A percentile compares a stretch with the other conserved stretches of the same genome.
These are phyloP conservation scores for Houttuynia cordata DNA, from an alignment of 164 flowering plant genomes.

Conservation along the genomic window DNA sequence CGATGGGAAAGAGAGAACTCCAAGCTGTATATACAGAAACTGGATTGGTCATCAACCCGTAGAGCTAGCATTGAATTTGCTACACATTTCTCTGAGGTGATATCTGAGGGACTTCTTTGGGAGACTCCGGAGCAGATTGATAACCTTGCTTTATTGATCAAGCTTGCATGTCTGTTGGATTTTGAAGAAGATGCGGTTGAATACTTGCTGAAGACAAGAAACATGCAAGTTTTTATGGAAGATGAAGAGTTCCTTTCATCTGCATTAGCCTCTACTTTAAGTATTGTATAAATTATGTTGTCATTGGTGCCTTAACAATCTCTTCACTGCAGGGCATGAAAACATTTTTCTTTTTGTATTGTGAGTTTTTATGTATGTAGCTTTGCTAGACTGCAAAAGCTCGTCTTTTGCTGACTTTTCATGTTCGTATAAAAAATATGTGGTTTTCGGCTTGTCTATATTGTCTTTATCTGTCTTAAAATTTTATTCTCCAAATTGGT, in stretches of 20 bases:
- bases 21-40: slow-evolving; percentile 29
- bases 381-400: too few relatives aligned
- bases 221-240: slow-evolving; percentile 38
- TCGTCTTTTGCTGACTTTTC: too few relatives aligned
- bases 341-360: too few relatives aligned
- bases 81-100: slow-evolving; percentile 32
- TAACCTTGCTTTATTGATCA: slow-evolving; percentile 44
- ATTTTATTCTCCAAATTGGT: too few relatives aligned
- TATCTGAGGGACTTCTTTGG: slow-evolving; percentile 58
- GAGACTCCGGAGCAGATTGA: slow-evolving; percentile 31
- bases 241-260: slow-evolving; percentile 29
- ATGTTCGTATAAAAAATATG: too few relatives aligned
- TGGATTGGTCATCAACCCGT: slow-evolving; percentile 18
- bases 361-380: too few relatives aligned
- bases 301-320: too few relatives aligned
- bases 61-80: slow-evolving; percentile 33
- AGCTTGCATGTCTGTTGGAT: slow-evolving; percentile 36
- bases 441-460: too few relatives aligned
- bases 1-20: slow-evolving; percentile 46
- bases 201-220: slow-evolving; percentile 44
- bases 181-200: slow-evolving; percentile 42
- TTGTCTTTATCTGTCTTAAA: too few relatives aligned
- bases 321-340: too few relatives aligned
- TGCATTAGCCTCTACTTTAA: neutral
- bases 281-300: neutral